Evolutionary conservation across 306 rosid genomes (phyloP).

Genomic region (Gastrolobium bilobum): DNA sequence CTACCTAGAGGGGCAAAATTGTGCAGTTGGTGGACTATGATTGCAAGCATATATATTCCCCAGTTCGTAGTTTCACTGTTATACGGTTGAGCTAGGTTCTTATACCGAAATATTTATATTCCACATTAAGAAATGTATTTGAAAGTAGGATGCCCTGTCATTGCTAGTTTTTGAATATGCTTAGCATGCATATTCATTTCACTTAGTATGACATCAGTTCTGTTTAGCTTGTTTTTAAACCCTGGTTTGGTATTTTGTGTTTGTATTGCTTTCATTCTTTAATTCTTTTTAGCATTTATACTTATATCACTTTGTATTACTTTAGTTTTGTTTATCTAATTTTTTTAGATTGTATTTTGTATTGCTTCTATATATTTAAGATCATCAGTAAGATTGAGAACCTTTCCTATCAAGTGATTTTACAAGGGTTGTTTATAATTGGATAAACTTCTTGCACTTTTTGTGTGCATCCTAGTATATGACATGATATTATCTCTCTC

Average conservation of each 20-base stretch:
- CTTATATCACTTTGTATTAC: background rate
- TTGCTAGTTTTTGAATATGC: background rate
- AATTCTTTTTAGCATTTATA: background rate
- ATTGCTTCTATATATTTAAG: background rate
- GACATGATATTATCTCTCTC: too few relatives aligned
- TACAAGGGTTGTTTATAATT: background rate
- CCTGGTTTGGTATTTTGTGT: background rate
- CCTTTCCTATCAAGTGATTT: background rate
- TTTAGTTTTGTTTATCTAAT: background rate
- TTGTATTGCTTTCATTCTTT: background rate
- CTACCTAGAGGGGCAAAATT: conserved; percentile 7
- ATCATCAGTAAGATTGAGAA: background rate
- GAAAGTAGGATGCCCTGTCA: background rate
- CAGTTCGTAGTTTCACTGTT: background rate
- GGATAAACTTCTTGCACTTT: too few relatives aligned
- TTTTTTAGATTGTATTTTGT: background rate
- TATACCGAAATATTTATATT: too few relatives aligned
- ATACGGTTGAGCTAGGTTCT: too few relatives aligned
- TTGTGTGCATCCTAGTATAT: too few relatives aligned
- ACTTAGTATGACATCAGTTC: background rate
- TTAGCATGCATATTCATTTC: background rate
- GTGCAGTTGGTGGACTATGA: background rate
- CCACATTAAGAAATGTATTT: too few relatives aligned
- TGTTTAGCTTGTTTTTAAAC: background rate
- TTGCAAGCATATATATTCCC: conserved; percentile 15